Evolutionary conservation across 1,284 basidiomycete genomes (phyloP).

Genomic region (Tilletiopsis washingtonensis): DNA sequence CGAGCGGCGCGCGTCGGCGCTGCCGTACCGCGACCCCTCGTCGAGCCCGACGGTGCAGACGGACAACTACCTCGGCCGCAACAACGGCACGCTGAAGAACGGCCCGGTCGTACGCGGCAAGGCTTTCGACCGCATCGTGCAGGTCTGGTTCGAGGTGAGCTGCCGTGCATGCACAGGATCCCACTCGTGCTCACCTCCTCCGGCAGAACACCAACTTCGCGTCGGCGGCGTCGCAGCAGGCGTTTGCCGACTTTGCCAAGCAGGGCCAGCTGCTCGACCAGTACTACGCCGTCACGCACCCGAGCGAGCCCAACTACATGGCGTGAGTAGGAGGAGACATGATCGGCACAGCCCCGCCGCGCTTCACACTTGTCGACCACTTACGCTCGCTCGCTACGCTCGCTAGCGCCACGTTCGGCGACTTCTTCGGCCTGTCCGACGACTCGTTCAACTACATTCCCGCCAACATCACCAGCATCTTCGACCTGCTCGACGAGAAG

Average conservation of each 20-base stretch:
- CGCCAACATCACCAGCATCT: slow-evolving; percentile 55
- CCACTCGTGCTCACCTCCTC: too few species aligned
- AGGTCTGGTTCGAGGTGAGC: slow-evolving; percentile 56
- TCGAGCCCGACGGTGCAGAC: slow-evolving; percentile 47
- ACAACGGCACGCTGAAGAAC: slow-evolving; percentile 50
- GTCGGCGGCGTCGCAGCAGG: slow-evolving; percentile 40
- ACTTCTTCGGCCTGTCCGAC: slow-evolving; percentile 56
- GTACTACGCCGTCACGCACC: slow-evolving; percentile 56
- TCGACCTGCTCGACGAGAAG: slow-evolving; percentile 58
- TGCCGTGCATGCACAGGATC: too few species aligned
- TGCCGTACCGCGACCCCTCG: slow-evolving; percentile 49
- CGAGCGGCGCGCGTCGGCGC: slow-evolving; percentile 35
- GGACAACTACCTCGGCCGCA: slow-evolving; percentile 49
- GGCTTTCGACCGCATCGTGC: slow-evolving; percentile 56
- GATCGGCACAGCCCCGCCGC: too few species aligned
- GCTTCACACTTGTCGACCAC: too few species aligned
- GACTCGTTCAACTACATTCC: slow-evolving; percentile 51
- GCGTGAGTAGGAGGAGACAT: too few species aligned
- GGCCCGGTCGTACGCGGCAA: slow-evolving; percentile 49
- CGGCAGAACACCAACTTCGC: slow-evolving; percentile 58
- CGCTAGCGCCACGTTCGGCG: slow-evolving; percentile 54
- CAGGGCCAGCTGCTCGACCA: slow-evolving; percentile 51
- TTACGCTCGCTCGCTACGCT: too few species aligned
- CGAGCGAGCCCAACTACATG: slow-evolving; percentile 58
- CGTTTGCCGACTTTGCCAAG: slow-evolving; percentile 54